Conservation (phyloP, 2,329 filamentous ascomycete genomes). For the Rachicladosporium sp. region DNA sequence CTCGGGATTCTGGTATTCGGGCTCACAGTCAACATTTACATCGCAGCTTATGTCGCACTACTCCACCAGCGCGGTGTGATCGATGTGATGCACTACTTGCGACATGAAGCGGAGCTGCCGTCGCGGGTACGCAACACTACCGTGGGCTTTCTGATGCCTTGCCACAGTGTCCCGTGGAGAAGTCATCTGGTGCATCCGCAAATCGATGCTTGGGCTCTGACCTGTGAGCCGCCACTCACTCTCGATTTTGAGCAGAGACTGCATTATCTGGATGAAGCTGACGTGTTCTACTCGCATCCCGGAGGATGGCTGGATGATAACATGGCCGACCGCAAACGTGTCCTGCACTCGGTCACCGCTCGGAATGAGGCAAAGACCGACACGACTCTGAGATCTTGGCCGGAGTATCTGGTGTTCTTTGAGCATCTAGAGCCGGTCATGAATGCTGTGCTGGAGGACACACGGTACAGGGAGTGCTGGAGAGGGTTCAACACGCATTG, state of each 20-base stretch:
- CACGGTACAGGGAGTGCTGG: conserved; percentile 45
- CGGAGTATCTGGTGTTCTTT: conserved; percentile 42
- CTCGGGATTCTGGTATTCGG: conserved; percentile 41
- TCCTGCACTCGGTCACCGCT: conserved; percentile 7
- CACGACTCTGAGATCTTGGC: conserved; percentile 24
- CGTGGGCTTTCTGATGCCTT: conserved; percentile 80
- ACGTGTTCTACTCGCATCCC: conserved; percentile 69
- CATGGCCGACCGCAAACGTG: conserved; percentile 23
- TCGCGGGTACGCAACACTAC: conserved; percentile 28
- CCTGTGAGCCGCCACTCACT: conserved; percentile 77
- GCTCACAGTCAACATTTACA: conserved; percentile 53
- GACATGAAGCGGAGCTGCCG: conserved; percentile 55
- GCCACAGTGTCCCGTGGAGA: conserved; percentile 92
- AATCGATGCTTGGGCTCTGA: conserved; percentile 70
- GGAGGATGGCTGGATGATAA: conserved; percentile 27
- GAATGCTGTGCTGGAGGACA: conserved; percentile 28
- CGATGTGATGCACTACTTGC: conserved; percentile 62
- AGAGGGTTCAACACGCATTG: conserved; percentile 49
- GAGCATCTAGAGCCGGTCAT: conserved; percentile 43
- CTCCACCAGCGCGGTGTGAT: conserved; percentile 74
- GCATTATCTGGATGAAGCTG: conserved; percentile 75
- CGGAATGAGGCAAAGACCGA: conserved; percentile 7
- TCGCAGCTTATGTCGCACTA: conserved; percentile 62
- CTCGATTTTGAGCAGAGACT: conserved; percentile 50
- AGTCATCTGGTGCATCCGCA: conserved; percentile 66